Percentiles rank a stretch among this genome's conserved stretches.
Conservation (phyloP, 1,284 basidiomycete species). For the Pyrrhoderma lamaoense region DNA sequence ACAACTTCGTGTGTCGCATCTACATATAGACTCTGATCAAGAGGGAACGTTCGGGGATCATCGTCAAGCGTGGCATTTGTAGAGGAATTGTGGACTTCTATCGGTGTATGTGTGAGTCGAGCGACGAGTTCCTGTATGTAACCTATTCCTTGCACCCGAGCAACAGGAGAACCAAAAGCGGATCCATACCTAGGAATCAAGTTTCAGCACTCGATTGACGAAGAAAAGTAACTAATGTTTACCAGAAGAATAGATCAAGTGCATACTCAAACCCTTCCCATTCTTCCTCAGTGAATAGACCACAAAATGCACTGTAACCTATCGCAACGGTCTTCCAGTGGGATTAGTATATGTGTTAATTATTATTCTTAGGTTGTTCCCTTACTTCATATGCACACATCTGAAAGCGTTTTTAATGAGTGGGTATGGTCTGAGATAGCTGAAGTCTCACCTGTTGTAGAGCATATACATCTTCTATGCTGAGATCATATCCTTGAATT, state of each 20-base stretch:
- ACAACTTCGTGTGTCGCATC: conserved; percentile 85
- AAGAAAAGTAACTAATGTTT: conserved; percentile 2
- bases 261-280: conserved; percentile 86
- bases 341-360: background rate
- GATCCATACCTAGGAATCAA: conserved; percentile 59
- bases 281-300: conserved; percentile 83
- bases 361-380: background rate
- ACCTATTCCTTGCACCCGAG: conserved; percentile 75
- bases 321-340: conserved; percentile 74
- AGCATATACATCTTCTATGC: conserved; percentile 62
- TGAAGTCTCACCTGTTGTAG: conserved; percentile 61
- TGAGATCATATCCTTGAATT: conserved; percentile 59
- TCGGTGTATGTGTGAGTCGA: conserved; percentile 69
- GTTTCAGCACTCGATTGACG: conserved; percentile 5
- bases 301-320: conserved; percentile 86
- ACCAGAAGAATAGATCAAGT: conserved; percentile 49
- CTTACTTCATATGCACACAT: conserved; percentile 81
- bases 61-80: conserved; percentile 77
- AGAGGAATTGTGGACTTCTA: conserved; percentile 61
- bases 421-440: background rate
- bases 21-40: conserved; percentile 75
- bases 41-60: conserved; percentile 68
- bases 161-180: conserved; percentile 73
- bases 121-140: conserved; percentile 79
- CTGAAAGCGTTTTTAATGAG: conserved; percentile 21